Conservation (phyloP, 805 yeast species). For the Candida nonsorbophila region DNA sequence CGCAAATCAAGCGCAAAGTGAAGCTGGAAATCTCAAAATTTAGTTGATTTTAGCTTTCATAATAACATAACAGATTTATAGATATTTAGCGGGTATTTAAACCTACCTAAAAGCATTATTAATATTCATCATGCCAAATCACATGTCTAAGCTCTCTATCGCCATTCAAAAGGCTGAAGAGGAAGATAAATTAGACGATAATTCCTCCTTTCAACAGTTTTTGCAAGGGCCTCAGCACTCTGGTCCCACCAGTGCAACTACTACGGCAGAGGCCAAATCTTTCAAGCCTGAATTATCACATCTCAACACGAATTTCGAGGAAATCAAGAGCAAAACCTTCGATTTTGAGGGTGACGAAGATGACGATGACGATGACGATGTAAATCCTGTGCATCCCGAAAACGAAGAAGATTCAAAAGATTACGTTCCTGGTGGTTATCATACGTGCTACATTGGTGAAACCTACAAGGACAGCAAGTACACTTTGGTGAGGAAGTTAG, state of each 20-base stretch:
- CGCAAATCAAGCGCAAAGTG: no score
- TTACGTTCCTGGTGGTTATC: constrained; percentile 91
- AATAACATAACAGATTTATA: no score
- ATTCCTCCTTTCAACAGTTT: constrained; percentile 11
- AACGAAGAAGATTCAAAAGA: constrained; percentile 86
- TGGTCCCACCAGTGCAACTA: constrained; percentile 22
- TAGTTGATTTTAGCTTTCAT: no score
- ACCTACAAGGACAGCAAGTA: constrained; percentile 70
- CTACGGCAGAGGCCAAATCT: constrained; percentile 25
- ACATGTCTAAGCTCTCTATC: constrained; percentile 34
- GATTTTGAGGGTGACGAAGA: constrained; percentile 12
- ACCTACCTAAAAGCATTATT: neutral
- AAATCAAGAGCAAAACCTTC: constrained; percentile 4
- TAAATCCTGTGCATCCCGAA: constrained; percentile 23
- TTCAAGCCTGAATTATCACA: constrained; percentile 34
- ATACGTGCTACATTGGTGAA: constrained; percentile 90
- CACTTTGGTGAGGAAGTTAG: constrained; percentile 79
- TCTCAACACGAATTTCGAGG: constrained; percentile 29
- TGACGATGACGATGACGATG: constrained; percentile 21
- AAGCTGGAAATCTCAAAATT: no score
- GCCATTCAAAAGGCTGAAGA: constrained; percentile 41
- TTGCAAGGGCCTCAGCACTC: constrained; percentile 21
- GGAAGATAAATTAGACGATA: constrained; percentile 10
- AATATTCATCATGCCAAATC: constrained; percentile 2
- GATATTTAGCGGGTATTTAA: neutral